Evolutionary conservation across 2,329 filamentous ascomycete species (phyloP).

Genomic region (Calonectria henricotiae): DNA sequence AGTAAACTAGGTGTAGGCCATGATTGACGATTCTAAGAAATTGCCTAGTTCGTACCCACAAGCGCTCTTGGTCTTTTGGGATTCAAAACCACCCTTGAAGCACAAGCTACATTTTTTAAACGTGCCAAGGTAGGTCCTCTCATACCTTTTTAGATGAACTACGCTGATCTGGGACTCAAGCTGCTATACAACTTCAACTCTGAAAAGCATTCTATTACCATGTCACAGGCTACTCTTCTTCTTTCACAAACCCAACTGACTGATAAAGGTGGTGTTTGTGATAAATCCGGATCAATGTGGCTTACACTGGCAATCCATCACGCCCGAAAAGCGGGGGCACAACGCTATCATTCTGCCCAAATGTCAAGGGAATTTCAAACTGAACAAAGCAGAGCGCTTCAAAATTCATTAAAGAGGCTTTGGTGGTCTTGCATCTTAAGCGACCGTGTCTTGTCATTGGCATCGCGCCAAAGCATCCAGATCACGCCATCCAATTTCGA

Average conservation of each 20-base stretch:
- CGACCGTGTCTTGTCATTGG: neutral
- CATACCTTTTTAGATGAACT: too few species aligned
- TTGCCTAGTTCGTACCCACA: neutral
- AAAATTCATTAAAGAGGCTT: constrained; percentile 4
- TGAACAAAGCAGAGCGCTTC: neutral
- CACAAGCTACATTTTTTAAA: neutral
- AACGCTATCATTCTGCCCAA: neutral
- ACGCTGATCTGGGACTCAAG: neutral
- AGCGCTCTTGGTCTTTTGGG: neutral
- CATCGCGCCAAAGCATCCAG: neutral
- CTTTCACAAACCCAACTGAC: neutral
- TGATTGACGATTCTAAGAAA: neutral
- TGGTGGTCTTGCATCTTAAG: constrained; percentile 15
- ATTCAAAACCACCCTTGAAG: neutral
- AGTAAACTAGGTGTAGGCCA: neutral
- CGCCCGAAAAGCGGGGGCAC: neutral
- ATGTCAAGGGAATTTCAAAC: neutral
- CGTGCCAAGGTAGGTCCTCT: neutral
- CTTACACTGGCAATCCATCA: constrained; percentile 8
- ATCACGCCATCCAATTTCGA: constrained; percentile 2
- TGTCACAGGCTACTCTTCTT: neutral
- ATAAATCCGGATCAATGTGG: constrained; percentile 16
- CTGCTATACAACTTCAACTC: constrained; percentile 3
- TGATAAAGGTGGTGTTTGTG: neutral
- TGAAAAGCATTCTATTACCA: neutral